phyloP scores from a whole-genome alignment of 176 grass and related monocot species.

The Paspalum notatum region DNA sequence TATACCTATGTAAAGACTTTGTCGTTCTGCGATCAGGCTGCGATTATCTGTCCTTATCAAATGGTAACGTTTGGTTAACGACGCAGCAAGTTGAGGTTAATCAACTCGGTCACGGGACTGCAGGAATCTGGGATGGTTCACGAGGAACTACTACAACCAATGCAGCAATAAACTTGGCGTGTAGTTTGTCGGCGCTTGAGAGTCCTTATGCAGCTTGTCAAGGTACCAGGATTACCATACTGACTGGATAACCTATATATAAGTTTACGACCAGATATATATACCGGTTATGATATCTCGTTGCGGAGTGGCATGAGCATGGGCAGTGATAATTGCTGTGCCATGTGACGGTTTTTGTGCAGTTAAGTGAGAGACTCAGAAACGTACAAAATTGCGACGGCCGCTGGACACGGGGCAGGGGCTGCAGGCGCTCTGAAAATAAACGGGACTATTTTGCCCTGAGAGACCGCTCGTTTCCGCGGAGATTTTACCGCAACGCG shows the following conservation, averaged over 20 bases:
- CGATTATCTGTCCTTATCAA: not conserved
- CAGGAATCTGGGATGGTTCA: constrained; percentile 23
- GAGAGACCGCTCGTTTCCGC: too few species aligned
- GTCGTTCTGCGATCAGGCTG: constrained; percentile 3
- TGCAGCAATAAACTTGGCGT: not conserved
- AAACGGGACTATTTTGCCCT: too few species aligned
- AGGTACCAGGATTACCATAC: not conserved
- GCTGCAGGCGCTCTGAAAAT: too few species aligned
- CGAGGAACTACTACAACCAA: not conserved
- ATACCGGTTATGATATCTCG: not conserved
- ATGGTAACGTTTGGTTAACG: not conserved
- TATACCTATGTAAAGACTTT: constrained; percentile 2
- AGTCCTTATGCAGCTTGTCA: not conserved
- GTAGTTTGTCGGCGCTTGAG: not conserved
- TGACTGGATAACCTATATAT: not conserved
- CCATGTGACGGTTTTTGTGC: too few species aligned
- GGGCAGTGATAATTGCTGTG: not conserved
- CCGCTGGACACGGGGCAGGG: too few species aligned
- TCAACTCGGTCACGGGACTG: constrained; percentile 21
- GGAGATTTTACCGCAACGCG: too few species aligned
- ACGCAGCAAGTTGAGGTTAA: not conserved
- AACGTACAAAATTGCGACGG: too few species aligned
- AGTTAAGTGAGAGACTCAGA: too few species aligned
- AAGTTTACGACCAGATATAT: not conserved
- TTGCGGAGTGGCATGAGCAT: not conserved